Evolutionary conservation across 306 rosid species (phyloP).

Genomic region (Crataegus laevigata): DNA sequence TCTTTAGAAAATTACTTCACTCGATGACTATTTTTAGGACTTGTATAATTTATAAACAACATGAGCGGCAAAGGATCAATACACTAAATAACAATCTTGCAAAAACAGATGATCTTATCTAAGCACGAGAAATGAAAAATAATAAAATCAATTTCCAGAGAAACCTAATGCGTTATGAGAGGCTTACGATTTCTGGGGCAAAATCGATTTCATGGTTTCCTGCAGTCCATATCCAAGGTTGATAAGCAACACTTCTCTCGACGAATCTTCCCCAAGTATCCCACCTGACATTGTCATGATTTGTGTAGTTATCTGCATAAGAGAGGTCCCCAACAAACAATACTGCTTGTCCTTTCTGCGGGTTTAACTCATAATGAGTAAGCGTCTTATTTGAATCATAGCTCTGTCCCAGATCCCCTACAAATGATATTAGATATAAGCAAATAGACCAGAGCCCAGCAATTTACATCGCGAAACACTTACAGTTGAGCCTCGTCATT

Average conservation of each 20-base stretch:
- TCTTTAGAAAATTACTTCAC: background rate
- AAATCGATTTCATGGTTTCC: slow-evolving; percentile 87
- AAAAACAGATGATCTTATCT: background rate
- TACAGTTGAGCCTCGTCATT: background rate
- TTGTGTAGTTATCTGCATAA: slow-evolving; percentile 64
- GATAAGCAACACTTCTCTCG: slow-evolving; percentile 87
- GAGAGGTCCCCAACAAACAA: slow-evolving; percentile 80
- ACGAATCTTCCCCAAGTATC: slow-evolving; percentile 81
- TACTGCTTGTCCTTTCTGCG: slow-evolving; percentile 55
- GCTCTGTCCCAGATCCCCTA: slow-evolving; percentile 92
- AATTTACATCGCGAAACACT: background rate
- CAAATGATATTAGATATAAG: background rate
- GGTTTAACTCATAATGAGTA: slow-evolving; percentile 60
- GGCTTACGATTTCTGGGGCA: slow-evolving; percentile 62
- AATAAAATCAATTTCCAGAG: background rate
- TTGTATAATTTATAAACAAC: background rate
- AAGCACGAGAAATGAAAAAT: background rate
- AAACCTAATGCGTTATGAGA: background rate
- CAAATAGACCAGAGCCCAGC: background rate
- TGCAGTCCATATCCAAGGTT: slow-evolving; percentile 97
- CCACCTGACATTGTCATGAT: slow-evolving; percentile 72
- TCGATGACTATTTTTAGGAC: background rate
- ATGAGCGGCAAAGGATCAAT: background rate
- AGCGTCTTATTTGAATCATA: slow-evolving; percentile 73
- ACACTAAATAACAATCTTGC: background rate